Evolutionary conservation across 306 rosid species (phyloP), one percentile per base, ranked within the genome.

Genomic region (Glycyrrhiza uralensis): DNA sequence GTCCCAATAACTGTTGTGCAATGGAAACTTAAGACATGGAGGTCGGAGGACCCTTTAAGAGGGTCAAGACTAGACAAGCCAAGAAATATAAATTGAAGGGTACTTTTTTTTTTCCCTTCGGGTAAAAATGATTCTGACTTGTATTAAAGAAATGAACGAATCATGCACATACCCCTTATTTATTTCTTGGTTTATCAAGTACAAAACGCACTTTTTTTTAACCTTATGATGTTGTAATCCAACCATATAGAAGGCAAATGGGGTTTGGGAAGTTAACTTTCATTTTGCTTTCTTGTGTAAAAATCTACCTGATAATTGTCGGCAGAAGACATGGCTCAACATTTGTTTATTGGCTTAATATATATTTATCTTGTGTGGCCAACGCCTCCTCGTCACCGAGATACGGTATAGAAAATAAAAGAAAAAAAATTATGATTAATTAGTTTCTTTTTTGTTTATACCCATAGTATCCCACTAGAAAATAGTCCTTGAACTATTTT

Each of bases 241-340:
- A 64, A 52, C 61, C 82, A 71, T 32, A 55, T 32, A 55, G 28
- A 70, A 38, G 56, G 55, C 54, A 74, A 28, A 29, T 41, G 58
- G 59, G 51, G 66, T 44, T n/a, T 44, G n/a, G 41, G 10, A 33
- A 23, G 55, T 61, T 70, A 73, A 62, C 77, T 29, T 12, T 51
- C 10, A 22, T 55, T 68, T 63, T 57, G 46, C 56, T 38, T 49
- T 49, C 18, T 39, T 36, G 71, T 28, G 64, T 36, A 45, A 66
- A 57, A 66, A 10, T 42, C 12, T 19, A 45, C 12, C 10, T 66
- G n/a, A 47, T 46, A 76, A 49, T 13, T 79, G 83, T 79, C 79
- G 79, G 83, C 83, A 66, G 65, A 18, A 60, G 51, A 56, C 29
- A 46, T n/a, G 42, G 6, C 14, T 41, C 35, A 24, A 9, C 50